Evolutionary conservation across 805 yeast species (phyloP), one percentile per base, ranked within the genome.

Genomic region (Yarrowia keelungensis): DNA sequence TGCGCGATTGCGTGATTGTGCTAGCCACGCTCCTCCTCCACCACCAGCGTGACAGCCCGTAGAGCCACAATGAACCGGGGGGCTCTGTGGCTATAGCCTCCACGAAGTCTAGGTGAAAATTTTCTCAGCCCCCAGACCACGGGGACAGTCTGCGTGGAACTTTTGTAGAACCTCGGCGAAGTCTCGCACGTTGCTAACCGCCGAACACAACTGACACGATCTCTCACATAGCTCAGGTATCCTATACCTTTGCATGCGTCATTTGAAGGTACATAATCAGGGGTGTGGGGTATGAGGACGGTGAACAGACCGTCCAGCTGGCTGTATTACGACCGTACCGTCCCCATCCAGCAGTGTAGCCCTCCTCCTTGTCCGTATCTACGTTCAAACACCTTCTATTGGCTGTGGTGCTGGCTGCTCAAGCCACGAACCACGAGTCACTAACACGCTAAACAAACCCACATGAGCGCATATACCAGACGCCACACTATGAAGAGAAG

Each of bases 391-490:
- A 1, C 8, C 14, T 14, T 15, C 53, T 16, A 49, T 49, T 49
- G 53, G 53, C 39, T 32, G 39, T 8, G 19, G 26, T 36, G 32
- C 45, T 39, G 59, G 59, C 59, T 53, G 59, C 59, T 53, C 45
- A 53, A 53, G 59, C 59, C 59, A 53, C 59, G 59, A 53, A 53
- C 59, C 59, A 53, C 59, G 59, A 19, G 59, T 53, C 59, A 53
- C 35, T 2, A 4, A 8, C 39, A 32, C 11, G 8, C 53, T 32
- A 49, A 49, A 32, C 38, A 32, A 32, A 15, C 53, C 38, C 43
- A 51, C 42, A 51, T 36, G 58, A 36, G 58, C 58, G 43, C 58
- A 51, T 51, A 51, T 35, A 14, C 51, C 26, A 26, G 50, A 26
- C 35, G 53, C 53, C 53, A 49, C 53, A 49, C 12, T 49, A n/a